A percentile compares a stretch with the other conserved stretches of the same genome.
These are phyloP conservation scores for Monotropa hypopitys DNA, from an alignment of 179 eudicot species.

Conservation along the genomic window DNA sequence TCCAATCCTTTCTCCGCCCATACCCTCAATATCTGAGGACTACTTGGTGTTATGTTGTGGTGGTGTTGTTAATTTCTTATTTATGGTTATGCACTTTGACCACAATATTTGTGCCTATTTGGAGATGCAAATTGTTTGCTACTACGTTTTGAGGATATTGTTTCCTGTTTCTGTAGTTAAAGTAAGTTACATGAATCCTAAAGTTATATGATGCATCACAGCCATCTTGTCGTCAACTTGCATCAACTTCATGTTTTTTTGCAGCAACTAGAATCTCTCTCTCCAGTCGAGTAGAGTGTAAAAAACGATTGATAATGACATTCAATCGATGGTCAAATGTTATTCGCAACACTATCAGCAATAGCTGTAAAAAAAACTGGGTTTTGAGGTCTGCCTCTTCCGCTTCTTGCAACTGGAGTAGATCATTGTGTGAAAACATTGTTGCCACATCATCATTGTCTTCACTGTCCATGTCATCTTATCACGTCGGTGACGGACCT, in stretches of 20 bases:
- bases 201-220: not conserved
- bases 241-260: not conserved
- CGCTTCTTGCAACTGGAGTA: conserved; percentile 7
- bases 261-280: not conserved
- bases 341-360: conserved; percentile 17
- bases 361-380: conserved; percentile 7
- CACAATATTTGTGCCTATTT: not conserved
- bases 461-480: conserved; percentile 27
- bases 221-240: not conserved
- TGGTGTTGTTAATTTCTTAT: not conserved
- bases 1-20: too few species aligned
- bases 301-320: conserved; percentile 13
- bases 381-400: not conserved
- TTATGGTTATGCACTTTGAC: not conserved
- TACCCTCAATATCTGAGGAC: too few species aligned
- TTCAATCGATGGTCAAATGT: conserved; percentile 21
- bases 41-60: too few species aligned
- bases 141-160: not conserved
- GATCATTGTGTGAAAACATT: conserved; percentile 7
- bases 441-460: conserved; percentile 2
- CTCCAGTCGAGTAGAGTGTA: not conserved
- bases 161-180: not conserved
- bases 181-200: not conserved
- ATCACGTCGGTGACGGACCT: conserved; percentile 48
- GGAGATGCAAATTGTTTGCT: not conserved